Evolutionary conservation across 805 yeast species (phyloP), one percentile per base, ranked within the genome.

Genomic region (Lachancea mirantina): DNA sequence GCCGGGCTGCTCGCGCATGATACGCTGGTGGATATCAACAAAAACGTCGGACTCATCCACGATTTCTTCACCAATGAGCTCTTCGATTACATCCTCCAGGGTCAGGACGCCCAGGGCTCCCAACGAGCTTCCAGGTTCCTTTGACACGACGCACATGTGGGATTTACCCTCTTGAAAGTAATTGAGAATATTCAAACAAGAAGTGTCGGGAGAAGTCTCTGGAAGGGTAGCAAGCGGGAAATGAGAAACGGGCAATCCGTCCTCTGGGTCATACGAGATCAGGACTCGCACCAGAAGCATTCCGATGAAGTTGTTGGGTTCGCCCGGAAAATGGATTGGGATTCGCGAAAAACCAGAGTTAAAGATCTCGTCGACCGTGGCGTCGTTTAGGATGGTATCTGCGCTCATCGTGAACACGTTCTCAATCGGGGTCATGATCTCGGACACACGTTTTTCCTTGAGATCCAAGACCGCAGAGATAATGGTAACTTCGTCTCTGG

Each of bases 121-220:
- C 23, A 68, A 67, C 1, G 80, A 70, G 46, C 70, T 74, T 26
- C 98, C 98, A 0, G 97, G 97, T 27, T 68, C 67, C 36, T 77
- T 78, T 42, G 89, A 77, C 6, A 89, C 96, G 22, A 88, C 78
- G 49, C 92, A 89, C 98, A 89, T 89, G 60, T 89, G 98, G 1
- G 95, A 80, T 59, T 87, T 88, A 40, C 98, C 98, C 57, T 89
- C 96, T 59, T 89, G 98, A 69, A 92, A 89, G 61, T 89, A 89
- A 59, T 89, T 89, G 51, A 89, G 69, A 45, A 89, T 88, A 59
- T 92, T 89, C 52, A 89, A 67, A 58, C 97, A 89, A 5, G 96
- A 85, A 4, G 97, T 88, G 32, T 81, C 87, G 14, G 84, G 80
- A 2, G 81, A 76, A 0, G 98, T 89, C 61, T 89, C 97, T 0